phyloP scores from a whole-genome alignment of 73 alveolate species.

The Stentor coeruleus region DNA sequence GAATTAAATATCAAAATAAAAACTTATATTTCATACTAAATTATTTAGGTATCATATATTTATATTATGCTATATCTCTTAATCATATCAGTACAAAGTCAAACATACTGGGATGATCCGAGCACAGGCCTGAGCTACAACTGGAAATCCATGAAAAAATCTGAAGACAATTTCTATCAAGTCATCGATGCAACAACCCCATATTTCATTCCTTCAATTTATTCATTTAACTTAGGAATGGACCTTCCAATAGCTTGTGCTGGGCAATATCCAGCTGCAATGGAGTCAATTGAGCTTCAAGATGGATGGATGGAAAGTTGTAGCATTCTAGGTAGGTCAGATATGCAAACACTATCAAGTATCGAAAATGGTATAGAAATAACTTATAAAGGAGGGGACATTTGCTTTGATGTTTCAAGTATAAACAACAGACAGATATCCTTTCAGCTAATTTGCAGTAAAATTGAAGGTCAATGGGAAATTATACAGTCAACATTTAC shows the following conservation, averaged over 20 bases:
- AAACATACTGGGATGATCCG: background rate
- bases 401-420: background rate
- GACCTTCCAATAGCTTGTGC: background rate
- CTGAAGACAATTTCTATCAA: background rate
- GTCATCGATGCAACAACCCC: background rate
- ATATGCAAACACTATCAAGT: background rate
- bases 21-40: no score
- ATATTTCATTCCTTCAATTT: background rate
- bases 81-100: no score
- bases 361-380: background rate
- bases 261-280: background rate
- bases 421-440: background rate
- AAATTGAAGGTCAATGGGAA: background rate
- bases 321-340: background rate
- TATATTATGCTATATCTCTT: no score
- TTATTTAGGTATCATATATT: no score
- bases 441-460: background rate
- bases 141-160: background rate
- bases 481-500: background rate
- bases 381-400: background rate
- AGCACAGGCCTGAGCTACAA: background rate
- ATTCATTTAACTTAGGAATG: background rate
- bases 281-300: background rate
- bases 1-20: no score
- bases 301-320: constrained; percentile 1